phyloP scores from a whole-genome alignment of 441 rosid genomes.

The Erodium chrysanthum region DNA sequence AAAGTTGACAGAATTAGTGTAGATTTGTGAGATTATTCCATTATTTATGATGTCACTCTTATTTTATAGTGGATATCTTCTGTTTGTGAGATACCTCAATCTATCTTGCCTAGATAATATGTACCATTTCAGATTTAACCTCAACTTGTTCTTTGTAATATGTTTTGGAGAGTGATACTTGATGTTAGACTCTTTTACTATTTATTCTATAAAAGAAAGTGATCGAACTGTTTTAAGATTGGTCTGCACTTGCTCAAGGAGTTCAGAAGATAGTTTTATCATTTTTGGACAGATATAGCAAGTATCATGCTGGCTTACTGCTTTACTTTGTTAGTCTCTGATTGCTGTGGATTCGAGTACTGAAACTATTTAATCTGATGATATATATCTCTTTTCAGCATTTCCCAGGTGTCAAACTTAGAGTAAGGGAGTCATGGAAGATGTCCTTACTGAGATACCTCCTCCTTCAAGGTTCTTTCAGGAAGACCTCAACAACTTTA shows the following conservation, averaged over 20 bases:
- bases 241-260: not conserved
- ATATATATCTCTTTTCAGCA: not conserved
- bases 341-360: not conserved
- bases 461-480: slow-evolving; percentile 91
- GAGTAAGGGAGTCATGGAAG: slow-evolving; percentile 51
- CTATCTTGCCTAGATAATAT: not conserved
- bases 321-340: not conserved
- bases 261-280: not conserved
- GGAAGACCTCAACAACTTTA: slow-evolving; percentile 88
- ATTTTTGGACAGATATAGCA: not conserved
- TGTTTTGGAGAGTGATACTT: not conserved
- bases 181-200: not conserved
- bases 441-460: slow-evolving; percentile 76
- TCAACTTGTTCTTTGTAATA: not conserved
- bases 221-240: not conserved
- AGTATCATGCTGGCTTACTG: not conserved
- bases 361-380: not conserved
- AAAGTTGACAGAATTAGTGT: too few relatives aligned
- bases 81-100: not conserved
- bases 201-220: not conserved
- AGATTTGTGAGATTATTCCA: too few relatives aligned
- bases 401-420: slow-evolving; percentile 25
- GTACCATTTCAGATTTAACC: not conserved
- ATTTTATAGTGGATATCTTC: not conserved
- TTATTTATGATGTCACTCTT: not conserved